These are phyloP conservation scores for Discostella stelligeroides DNA, from an alignment of 108 stramenopile genomes.

Conservation along the genomic window DNA sequence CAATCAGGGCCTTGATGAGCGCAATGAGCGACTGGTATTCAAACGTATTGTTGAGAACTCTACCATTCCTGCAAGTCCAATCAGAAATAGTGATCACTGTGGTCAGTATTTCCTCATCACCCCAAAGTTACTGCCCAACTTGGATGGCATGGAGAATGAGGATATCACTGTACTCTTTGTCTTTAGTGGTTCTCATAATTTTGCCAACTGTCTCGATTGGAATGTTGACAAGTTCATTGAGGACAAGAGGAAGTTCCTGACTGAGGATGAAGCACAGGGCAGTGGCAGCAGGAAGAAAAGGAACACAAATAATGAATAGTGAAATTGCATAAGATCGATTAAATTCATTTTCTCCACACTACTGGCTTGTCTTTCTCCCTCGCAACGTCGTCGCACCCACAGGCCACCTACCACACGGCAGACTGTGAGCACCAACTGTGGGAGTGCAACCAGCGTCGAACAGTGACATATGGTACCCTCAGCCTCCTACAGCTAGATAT, in stretches of 20 bases:
- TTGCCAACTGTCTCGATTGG: constrained; percentile 46
- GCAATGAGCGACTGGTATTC: constrained; percentile 95
- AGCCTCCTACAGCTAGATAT: too few relatives aligned
- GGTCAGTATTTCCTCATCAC: constrained; percentile 98
- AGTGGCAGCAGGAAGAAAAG: constrained; percentile 17
- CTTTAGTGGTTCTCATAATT: constrained; percentile 81
- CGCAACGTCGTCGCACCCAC: too few relatives aligned
- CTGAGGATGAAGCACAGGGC: constrained; percentile 3
- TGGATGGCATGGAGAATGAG: constrained; percentile 92
- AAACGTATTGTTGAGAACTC: constrained; percentile 92
- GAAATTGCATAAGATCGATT: not conserved
- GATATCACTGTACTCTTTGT: constrained; percentile 90
- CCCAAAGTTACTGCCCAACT: constrained; percentile 96
- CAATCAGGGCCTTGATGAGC: constrained; percentile 98
- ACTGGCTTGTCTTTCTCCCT: not conserved
- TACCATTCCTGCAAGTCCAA: constrained; percentile 47
- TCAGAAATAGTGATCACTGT: constrained; percentile 56
- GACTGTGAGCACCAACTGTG: too few relatives aligned
- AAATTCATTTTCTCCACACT: not conserved
- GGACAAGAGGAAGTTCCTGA: constrained; percentile 28
- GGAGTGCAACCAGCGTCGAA: too few relatives aligned
- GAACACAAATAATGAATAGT: constrained; percentile 6
- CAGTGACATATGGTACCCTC: too few relatives aligned
- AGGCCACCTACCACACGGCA: too few relatives aligned
- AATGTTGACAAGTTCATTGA: constrained; percentile 50